Base-by-base conservation (phyloP, 1,284 basidiomycete genomes). In the Sanguinoderma infundibulare region DNA sequence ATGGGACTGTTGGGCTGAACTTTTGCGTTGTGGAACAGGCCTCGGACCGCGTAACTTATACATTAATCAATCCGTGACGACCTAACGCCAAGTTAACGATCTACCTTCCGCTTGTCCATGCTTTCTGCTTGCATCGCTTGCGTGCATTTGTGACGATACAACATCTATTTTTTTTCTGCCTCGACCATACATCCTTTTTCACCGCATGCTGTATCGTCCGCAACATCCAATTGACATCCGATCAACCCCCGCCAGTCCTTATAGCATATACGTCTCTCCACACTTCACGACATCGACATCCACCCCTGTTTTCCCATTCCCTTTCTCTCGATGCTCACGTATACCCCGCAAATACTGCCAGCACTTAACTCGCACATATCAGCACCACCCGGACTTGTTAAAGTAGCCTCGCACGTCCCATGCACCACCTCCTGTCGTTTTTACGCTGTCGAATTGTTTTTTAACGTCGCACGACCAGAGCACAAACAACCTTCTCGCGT, bases 31-130 rank as follows among this genome's bases (percentile, higher is more conserved):
- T 26, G 9, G 17, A n/a, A 53, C 9, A 35, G 28, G 20, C 30
- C 1, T 49, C 39, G 51, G 44, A 50, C 36, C 57, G 36, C 36
- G 53, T 63, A 63, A 63, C 30, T 63, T 63, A 63, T 63, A 53
- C 44, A 42, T 20, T 59, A 57, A 66, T 20, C 57, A 57, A 66
- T 59, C 62, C 49, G 35, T 57, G 42, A 64, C 60, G 60, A 61
- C 47, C 38, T 61, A 34, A 56, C 46, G 57, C 47, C 44, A 15
- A 50, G n/a, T 42, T 24, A 61, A 46, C 42, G 42, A 46, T 2
- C 24, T 46, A 46, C 28, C 14, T 8, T 26, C 10, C 24, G 5
- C n/a, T 5, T 40, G 3, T 40, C 8, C 39, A 40, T 38, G 6
- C 9, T 20, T 20, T 20, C 22, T 28, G 42, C 42, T 46, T 26